Evolutionary conservation across 371 early-diverging fungal species (phyloP), one percentile per base, ranked within the genome.

Genomic region (Mortierella sp.): DNA sequence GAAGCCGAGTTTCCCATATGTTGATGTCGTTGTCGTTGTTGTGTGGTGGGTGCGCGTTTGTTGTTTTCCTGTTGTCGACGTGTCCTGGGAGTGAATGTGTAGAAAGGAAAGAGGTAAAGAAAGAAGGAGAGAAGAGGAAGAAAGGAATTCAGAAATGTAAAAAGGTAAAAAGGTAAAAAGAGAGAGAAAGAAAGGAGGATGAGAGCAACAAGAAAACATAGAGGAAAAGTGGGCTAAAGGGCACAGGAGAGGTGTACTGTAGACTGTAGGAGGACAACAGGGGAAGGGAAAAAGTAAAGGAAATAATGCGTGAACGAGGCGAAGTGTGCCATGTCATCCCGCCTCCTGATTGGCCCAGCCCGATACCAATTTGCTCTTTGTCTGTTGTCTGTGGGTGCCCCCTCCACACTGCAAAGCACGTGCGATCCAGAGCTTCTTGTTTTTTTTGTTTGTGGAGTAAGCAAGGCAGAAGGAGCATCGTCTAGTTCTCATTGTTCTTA

Each of bases 1-100:
- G 83, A 77, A 46, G 82, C 24, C 48, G 82, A 3, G 83, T 85
- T 83, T 78, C 89, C 89, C 89, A 89, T 89, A 72, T 14, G 68
- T 21, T 6, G n/a, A 27, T 27, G n/a, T 56, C 14, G 48, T 29
- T 58, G 27, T 58, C 32, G 65, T 38, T 65, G 24, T 38, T 65
- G 21, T 38, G 65, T 65, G 4, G 24, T 56, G 7, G 21, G 38
- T 5, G 65, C 24, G 38, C 21, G 21, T 18, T 41, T 32, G 3
- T 21, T 32, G 65, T 32, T 29, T 29, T 18, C 54, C 63, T 35
- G 38, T 12, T 35, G 38, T 35, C 14, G 14, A 12, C 35, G 65
- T 63, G 35, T 63, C 35, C 63, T 35, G 63, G 11, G 10, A 24
- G 35, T 38, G 38, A 16, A 29, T 63, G 63, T 38, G 16, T 38